phyloP scores from a whole-genome alignment of 345 rosid genomes.

The Clausena lansium region DNA sequence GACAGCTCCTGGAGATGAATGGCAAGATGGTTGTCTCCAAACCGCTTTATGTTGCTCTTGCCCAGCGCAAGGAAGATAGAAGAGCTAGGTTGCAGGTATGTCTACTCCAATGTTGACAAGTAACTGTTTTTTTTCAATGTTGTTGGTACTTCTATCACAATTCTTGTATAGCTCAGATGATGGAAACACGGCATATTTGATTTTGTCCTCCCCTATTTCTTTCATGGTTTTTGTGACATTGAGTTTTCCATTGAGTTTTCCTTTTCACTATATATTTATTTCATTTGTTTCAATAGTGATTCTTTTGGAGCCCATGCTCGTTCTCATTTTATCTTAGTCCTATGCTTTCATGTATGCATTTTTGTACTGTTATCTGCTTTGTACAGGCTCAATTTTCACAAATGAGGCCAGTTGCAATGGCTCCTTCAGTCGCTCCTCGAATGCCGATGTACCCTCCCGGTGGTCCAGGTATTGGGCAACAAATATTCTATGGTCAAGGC shows the following conservation, averaged over 20 bases:
- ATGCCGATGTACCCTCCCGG: conserved; percentile 84
- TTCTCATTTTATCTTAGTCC: background rate
- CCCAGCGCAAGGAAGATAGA: conserved; percentile 92
- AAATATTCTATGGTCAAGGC: conserved; percentile 79
- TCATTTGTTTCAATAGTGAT: background rate
- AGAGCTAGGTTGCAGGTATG: conserved; percentile 89
- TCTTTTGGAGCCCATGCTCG: background rate
- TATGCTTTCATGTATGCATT: background rate
- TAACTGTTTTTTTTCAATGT: background rate
- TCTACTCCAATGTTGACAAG: background rate
- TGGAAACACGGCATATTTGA: background rate
- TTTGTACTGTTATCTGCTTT: background rate
- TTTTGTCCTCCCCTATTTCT: background rate
- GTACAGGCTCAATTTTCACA: conserved; percentile 89
- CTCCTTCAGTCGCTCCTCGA: conserved; percentile 73
- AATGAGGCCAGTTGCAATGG: conserved; percentile 74
- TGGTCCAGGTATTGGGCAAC: conserved; percentile 79
- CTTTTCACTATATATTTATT: background rate
- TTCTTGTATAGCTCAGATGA: background rate
- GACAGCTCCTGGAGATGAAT: conserved; percentile 74
- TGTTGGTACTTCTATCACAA: background rate
- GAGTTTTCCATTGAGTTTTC: background rate
- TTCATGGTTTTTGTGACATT: background rate
- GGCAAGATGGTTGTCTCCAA: conserved; percentile 89
- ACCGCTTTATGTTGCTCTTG: conserved; percentile 92